Base-by-base conservation (phyloP, 2,329 filamentous ascomycete genomes). In the Diaporthe citrichinensis region DNA sequence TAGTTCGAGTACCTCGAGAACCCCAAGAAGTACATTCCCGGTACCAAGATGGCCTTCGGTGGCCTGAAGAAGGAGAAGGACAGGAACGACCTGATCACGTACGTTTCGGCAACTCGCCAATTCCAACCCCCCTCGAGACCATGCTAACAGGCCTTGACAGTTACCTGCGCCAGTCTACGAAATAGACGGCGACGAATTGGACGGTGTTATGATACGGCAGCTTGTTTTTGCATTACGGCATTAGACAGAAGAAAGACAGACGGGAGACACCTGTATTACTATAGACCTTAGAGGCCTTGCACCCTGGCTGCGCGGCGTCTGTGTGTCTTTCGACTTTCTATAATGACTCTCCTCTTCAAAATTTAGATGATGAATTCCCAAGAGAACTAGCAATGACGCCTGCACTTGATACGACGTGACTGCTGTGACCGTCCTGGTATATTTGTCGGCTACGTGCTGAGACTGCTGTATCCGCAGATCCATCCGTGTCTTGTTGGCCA, bases 31-130 rank as follows among this genome's bases (percentile, higher is more conserved):
- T 99, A 96, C 93, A 98, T 99, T 80, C 97, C 97, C 81, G 97
- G 97, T 82, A 99, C 97, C 90, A 99, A 98, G 95, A 99, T 99
- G 97, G 97, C 97, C 83, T 99, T 98, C 86, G 97, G 97, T 89
- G 97, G 97, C 87, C 92, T 99, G 85, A 99, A 99, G 96, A 99
- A 99, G 95, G 92, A 92, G 85, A 98, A 98, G 94, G 97, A 98
- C 90, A 92, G 97, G 87, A 98, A 98, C 87, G 96, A 99, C 88
- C 91, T 99, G 83, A 98, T 99, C 92, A 95, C 95, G 94, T 96
- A 94, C 83, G 94, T 91, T 91, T 46, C 53, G 53, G 10, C 39
- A 14, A 41, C 46, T 20, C 57, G n/a, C n/a, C 49, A 59, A 23
- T 51, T 59, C 71, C n/a, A n/a, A n/a, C 81, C 84, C 81, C 46